phyloP scores from a whole-genome alignment of 805 yeast genomes.

The Metschnikowia arizonensis region DNA sequence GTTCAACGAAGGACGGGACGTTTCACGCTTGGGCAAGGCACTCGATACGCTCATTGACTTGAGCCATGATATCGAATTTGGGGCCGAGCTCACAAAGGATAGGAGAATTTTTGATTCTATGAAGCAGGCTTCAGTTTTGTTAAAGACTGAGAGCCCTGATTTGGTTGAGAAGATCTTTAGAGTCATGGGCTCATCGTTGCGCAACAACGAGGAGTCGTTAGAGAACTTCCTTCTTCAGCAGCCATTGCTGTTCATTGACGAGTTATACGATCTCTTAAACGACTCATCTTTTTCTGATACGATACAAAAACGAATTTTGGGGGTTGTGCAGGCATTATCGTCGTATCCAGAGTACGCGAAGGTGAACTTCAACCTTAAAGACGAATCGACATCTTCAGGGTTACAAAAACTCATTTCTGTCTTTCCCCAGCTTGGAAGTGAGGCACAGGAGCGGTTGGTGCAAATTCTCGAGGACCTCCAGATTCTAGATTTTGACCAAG shows the following conservation, averaged over 20 bases:
- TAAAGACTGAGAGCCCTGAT: constrained; percentile 12
- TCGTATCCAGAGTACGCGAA: constrained; percentile 32
- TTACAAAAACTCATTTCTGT: constrained; percentile 23
- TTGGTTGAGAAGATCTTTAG: constrained; percentile 53
- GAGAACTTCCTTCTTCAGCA: constrained; percentile 30
- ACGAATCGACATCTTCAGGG: constrained; percentile 17
- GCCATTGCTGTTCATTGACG: constrained; percentile 17
- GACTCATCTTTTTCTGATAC: constrained; percentile 22
- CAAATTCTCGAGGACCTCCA: constrained; percentile 46
- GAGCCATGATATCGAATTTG: constrained; percentile 64
- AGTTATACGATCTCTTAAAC: constrained; percentile 22
- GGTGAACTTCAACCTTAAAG: constrained; percentile 22
- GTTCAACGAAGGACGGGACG: constrained; percentile 17
- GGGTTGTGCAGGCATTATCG: constrained; percentile 47
- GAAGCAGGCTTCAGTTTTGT: constrained; percentile 18
- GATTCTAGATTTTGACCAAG: constrained; percentile 14
- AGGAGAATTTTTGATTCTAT: constrained; percentile 30
- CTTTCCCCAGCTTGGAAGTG: constrained; percentile 26
- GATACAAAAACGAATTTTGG: constrained; percentile 46
- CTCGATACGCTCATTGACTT: constrained; percentile 51
- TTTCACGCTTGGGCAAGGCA: constrained; percentile 21
- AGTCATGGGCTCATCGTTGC: constrained; percentile 59
- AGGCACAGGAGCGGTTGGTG: constrained; percentile 37
- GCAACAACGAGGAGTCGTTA: constrained; percentile 69
- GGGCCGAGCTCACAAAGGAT: constrained; percentile 42